phyloP scores from a whole-genome alignment of 345 rosid species.

The Theobroma cacao region DNA sequence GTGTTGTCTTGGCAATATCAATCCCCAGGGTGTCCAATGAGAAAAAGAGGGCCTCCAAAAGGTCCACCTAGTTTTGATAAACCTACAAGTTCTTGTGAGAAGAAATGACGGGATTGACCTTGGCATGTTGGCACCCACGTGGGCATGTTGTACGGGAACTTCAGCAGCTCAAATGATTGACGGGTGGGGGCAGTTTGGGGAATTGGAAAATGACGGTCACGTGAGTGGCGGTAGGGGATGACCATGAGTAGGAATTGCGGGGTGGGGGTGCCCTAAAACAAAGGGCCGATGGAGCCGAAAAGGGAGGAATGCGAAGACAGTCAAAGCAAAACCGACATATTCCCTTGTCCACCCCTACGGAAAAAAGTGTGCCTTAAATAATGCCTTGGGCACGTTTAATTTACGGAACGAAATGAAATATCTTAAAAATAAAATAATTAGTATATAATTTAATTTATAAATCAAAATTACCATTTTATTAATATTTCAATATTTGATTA shows the following conservation, averaged over 20 bases:
- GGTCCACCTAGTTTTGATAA: background rate
- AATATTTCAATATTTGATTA: no score
- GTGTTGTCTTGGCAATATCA: background rate
- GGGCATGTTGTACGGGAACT: background rate
- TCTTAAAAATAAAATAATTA: no score
- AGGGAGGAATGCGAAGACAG: background rate
- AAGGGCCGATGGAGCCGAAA: background rate
- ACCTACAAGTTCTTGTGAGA: background rate
- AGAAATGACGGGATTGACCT: slow-evolving; percentile 8
- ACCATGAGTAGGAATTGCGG: background rate
- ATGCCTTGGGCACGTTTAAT: no score
- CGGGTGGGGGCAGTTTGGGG: slow-evolving; percentile 10
- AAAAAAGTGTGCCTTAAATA: background rate
- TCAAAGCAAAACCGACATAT: slow-evolving; percentile 1
- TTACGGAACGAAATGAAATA: no score
- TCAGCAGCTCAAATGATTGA: background rate
- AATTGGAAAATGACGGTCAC: background rate
- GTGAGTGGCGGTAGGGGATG: background rate
- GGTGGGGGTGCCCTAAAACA: background rate
- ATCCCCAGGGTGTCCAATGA: background rate
- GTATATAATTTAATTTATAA: no score
- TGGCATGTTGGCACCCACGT: background rate
- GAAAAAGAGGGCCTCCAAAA: no score
- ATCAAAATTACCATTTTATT: no score
- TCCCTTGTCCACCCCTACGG: background rate